These are phyloP conservation scores for Priceomyces melissophilus DNA, from an alignment of 805 yeast species.

Conservation along the genomic window DNA sequence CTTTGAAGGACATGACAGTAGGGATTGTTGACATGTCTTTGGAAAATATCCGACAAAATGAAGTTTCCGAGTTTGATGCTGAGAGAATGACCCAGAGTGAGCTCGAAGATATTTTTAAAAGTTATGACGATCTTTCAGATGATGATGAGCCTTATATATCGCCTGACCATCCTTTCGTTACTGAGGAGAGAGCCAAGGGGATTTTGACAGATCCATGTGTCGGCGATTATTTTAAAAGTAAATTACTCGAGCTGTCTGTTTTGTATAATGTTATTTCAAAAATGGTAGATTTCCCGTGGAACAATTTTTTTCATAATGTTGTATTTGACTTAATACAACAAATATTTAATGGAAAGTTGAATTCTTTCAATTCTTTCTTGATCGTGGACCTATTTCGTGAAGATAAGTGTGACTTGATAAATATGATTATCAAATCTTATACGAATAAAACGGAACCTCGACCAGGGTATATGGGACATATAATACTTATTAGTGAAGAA, in stretches of 20 bases:
- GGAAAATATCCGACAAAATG: conserved; percentile 23
- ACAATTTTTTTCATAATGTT: conserved; percentile 93
- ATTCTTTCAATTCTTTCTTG: conserved; percentile 68
- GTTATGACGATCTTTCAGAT: conserved; percentile 34
- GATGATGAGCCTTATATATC: conserved; percentile 45
- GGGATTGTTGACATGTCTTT: conserved; percentile 36
- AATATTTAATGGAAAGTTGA: conserved; percentile 85
- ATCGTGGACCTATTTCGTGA: conserved; percentile 27
- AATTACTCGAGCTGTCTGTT: conserved; percentile 70
- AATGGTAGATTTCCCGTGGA: conserved; percentile 91
- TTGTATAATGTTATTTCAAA: conserved; percentile 64
- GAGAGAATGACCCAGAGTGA: conserved; percentile 7
- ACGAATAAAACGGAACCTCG: conserved; percentile 47
- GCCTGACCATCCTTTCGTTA: conserved; percentile 41
- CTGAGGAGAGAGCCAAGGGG: conserved; percentile 26
- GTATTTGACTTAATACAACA: conserved; percentile 96
- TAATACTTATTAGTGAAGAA: conserved; percentile 91
- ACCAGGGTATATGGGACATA: conserved; percentile 96
- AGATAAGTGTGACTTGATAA: conserved; percentile 21
- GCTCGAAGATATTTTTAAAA: conserved; percentile 22
- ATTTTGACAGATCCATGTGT: conserved; percentile 61
- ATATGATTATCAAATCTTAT: conserved; percentile 23
- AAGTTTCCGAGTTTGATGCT: conserved; percentile 3
- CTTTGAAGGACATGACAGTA: conserved; percentile 29
- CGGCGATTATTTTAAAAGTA: conserved; percentile 85